Conservation (phyloP, 1,284 basidiomycete genomes). For the Pseudozyma tsukubaensis region DNA sequence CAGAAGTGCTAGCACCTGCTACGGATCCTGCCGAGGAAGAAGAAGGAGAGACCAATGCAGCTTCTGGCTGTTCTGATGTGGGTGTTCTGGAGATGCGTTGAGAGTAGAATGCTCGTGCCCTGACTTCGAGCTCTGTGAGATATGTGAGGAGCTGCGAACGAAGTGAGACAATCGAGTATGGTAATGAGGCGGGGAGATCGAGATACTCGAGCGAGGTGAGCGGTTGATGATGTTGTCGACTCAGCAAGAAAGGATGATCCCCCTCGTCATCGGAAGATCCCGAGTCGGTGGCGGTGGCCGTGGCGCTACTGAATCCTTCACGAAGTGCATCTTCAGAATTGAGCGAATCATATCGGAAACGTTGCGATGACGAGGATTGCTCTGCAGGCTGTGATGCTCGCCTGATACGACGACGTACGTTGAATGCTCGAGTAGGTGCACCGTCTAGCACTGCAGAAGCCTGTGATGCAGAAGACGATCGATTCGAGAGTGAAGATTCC, state of each 20-base stretch:
- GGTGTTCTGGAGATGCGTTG: constrained; percentile 30
- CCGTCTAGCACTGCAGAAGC: constrained; percentile 10
- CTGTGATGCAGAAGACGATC: background rate
- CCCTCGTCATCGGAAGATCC: constrained; percentile 46
- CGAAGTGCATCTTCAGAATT: constrained; percentile 12
- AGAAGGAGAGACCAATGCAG: background rate
- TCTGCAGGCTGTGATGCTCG: constrained; percentile 39
- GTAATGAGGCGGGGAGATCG: constrained; percentile 53
- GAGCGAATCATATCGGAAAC: constrained; percentile 18
- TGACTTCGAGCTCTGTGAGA: constrained; percentile 51
- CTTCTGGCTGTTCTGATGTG: background rate
- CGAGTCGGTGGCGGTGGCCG: constrained; percentile 38
- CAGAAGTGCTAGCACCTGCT: background rate
- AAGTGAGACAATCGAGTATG: constrained; percentile 54
- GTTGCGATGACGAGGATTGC: constrained; percentile 7
- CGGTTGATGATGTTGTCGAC: constrained; percentile 15
- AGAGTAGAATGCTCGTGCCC: constrained; percentile 39
- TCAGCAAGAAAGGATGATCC: constrained; percentile 15
- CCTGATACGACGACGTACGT: constrained; percentile 30
- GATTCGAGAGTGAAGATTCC: constrained; percentile 12
- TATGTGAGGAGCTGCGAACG: constrained; percentile 51
- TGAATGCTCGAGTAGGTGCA: constrained; percentile 36
- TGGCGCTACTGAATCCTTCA: constrained; percentile 37
- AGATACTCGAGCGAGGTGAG: constrained; percentile 52
- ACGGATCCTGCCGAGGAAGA: background rate